A percentile compares a stretch with the other conserved stretches of the same genome.
Evolutionary conservation across 2,329 filamentous ascomycete species (phyloP).

Genomic region (Trichoderma koningii): DNA sequence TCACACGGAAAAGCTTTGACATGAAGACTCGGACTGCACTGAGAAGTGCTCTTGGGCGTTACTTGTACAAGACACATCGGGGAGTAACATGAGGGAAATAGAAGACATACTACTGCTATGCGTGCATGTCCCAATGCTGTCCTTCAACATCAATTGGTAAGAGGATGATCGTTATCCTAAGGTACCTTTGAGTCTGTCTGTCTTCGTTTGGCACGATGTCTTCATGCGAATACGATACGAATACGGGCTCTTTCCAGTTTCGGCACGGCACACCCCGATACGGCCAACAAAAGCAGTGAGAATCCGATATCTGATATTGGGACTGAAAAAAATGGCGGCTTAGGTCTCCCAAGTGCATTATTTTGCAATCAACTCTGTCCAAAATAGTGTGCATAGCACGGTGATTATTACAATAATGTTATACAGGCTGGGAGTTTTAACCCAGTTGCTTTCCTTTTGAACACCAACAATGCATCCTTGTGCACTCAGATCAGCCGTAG

Average conservation of each 20-base stretch:
- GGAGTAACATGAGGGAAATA: background rate
- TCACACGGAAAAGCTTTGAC: background rate
- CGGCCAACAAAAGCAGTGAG: no score
- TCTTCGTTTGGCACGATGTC: background rate
- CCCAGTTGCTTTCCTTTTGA: background rate
- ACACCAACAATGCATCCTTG: conserved; percentile 1
- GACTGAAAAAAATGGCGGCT: background rate
- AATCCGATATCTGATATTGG: no score
- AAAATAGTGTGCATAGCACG: background rate
- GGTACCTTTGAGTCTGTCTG: background rate
- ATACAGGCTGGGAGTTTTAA: background rate
- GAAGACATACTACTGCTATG: background rate
- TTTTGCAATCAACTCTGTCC: background rate
- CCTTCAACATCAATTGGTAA: no score
- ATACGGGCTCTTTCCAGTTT: background rate
- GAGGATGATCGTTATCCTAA: no score
- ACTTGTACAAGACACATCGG: conserved; percentile 7
- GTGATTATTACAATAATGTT: background rate
- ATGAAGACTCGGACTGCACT: background rate
- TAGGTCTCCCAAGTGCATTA: background rate
- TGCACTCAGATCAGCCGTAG: background rate
- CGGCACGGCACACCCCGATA: background rate
- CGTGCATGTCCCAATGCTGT: background rate
- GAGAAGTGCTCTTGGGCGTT: background rate
- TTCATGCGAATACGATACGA: conserved; percentile 12